Evolutionary conservation across 83 land plant species (phyloP).

Genomic region (Picea abies): DNA sequence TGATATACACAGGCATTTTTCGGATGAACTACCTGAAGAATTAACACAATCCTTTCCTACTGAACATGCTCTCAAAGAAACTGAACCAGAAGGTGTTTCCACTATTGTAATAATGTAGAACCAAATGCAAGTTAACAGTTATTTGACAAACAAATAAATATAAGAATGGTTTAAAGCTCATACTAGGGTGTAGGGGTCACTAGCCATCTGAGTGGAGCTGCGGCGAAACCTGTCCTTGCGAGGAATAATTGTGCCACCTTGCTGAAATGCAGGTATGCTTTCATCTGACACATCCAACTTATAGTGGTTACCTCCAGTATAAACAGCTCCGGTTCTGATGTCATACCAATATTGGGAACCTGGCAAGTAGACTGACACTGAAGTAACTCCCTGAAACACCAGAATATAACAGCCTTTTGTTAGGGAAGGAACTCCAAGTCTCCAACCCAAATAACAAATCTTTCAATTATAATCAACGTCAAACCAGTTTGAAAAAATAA

Average conservation of each 20-base stretch:
- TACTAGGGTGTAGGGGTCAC: constrained; percentile 99
- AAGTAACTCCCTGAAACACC: constrained; percentile 56
- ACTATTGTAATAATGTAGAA: neutral
- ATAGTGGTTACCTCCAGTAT: constrained; percentile 69
- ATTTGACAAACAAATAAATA: neutral
- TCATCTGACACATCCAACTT: constrained; percentile 80
- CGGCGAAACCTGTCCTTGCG: constrained; percentile 91
- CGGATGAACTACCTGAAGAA: neutral
- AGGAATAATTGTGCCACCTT: constrained; percentile 90
- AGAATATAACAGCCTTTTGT: neutral
- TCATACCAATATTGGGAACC: constrained; percentile 85
- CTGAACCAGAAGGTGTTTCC: neutral
- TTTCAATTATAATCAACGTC: neutral
- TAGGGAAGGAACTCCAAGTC: neutral
- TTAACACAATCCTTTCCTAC: neutral
- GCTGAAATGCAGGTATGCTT: constrained; percentile 84
- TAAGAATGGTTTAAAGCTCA: neutral
- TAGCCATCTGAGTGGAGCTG: constrained; percentile 86
- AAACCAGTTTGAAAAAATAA: neutral
- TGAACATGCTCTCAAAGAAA: neutral
- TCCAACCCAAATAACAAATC: neutral
- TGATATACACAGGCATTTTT: neutral
- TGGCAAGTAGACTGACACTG: constrained; percentile 87
- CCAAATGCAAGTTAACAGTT: neutral
- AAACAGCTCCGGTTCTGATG: constrained; percentile 69